Conservation (phyloP, 805 yeast genomes). For the Ogataea ramenticola region DNA sequence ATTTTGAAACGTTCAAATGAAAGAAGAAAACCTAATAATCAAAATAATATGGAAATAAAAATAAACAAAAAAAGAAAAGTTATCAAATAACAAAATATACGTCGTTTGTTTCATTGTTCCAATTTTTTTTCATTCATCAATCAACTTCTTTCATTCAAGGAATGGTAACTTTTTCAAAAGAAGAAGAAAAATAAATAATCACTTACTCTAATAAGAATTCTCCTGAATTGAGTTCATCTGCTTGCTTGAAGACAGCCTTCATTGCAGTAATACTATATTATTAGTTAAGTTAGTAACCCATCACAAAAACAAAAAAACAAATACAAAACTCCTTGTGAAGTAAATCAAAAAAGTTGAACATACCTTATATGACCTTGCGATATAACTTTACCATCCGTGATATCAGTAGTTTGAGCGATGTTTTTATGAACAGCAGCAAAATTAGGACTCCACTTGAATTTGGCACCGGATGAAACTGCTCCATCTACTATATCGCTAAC, state of each 20-base stretch:
- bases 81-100: not conserved
- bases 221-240: conserved; percentile 40
- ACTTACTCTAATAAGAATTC: conserved; percentile 49
- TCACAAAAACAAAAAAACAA: not conserved
- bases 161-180: not conserved
- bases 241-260: conserved; percentile 60
- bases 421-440: conserved; percentile 58
- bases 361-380: conserved; percentile 53
- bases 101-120: no score
- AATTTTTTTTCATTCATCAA: not conserved
- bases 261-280: conserved; percentile 52
- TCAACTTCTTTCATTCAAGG: not conserved
- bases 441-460: conserved; percentile 80
- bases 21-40: not conserved
- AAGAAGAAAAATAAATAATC: not conserved
- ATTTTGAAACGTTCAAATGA: not conserved
- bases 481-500: conserved; percentile 41
- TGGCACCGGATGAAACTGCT: conserved; percentile 32
- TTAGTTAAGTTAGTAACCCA: not conserved
- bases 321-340: not conserved
- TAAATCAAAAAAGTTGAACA: conserved; percentile 5
- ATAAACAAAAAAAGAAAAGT: not conserved
- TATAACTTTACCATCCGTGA: conserved; percentile 67
- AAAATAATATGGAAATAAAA: not conserved
- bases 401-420: conserved; percentile 33